These are phyloP conservation scores for Quercus dentata DNA, from an alignment of 306 rosid species.

Conservation along the genomic window DNA sequence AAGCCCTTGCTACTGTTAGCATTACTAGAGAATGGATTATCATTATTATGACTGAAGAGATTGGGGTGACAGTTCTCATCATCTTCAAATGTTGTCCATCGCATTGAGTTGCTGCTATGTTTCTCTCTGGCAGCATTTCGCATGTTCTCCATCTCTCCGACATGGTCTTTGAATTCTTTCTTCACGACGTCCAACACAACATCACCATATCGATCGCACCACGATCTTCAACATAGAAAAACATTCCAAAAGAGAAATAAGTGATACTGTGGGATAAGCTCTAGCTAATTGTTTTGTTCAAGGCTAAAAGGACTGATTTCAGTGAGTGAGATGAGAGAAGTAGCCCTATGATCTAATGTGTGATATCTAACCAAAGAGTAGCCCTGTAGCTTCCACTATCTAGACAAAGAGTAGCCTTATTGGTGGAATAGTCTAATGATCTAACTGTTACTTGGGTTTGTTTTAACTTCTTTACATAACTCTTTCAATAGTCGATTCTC, in stretches of 20 bases:
- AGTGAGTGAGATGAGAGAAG: neutral
- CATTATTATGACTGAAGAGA: conserved; percentile 34
- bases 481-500: too few relatives aligned
- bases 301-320: too few relatives aligned
- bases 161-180: conserved; percentile 75
- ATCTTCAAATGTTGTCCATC: conserved; percentile 75
- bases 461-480: neutral
- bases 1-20: conserved; percentile 3
- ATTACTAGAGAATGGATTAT: conserved; percentile 31
- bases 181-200: conserved; percentile 75
- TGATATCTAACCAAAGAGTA: neutral
- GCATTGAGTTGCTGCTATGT: conserved; percentile 45
- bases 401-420: neutral
- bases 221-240: conserved; percentile 40
- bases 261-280: neutral
- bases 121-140: conserved; percentile 54
- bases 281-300: too few relatives aligned
- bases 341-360: neutral
- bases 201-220: conserved; percentile 76
- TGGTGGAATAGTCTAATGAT: neutral
- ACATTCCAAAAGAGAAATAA: neutral
- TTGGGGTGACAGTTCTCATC: conserved; percentile 82
- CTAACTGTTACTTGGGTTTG: neutral
- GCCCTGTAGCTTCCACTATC: neutral
- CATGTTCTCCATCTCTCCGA: conserved; percentile 71